phyloP scores from a whole-genome alignment of 495 filamentous ascomycete genomes.

The Cercophora sp. region DNA sequence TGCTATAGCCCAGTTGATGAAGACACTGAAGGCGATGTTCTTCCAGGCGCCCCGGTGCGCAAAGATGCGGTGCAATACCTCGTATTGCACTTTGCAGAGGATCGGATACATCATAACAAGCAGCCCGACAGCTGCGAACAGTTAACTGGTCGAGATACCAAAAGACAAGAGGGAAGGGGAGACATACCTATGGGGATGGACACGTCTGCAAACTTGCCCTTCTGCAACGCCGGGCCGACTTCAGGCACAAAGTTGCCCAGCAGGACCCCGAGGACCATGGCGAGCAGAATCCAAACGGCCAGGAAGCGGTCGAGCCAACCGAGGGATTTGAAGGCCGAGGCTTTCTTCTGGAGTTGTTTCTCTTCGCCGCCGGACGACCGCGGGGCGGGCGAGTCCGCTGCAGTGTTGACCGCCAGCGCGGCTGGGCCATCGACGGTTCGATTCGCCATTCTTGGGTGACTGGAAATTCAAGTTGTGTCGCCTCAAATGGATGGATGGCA shows the following conservation, averaged over 20 bases:
- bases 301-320: slow-evolving; percentile 72
- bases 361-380: neutral
- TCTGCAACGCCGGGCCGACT: slow-evolving; percentile 59
- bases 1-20: slow-evolving; percentile 88
- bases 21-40: slow-evolving; percentile 72
- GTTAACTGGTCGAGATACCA: neutral
- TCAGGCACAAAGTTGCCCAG: slow-evolving; percentile 72
- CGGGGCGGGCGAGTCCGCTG: neutral
- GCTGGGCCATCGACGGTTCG: no score
- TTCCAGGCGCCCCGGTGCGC: slow-evolving; percentile 62
- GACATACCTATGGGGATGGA: slow-evolving; percentile 70
- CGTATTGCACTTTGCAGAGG: slow-evolving; percentile 86
- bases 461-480: no score
- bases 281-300: slow-evolving; percentile 80
- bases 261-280: slow-evolving; percentile 75
- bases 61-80: slow-evolving; percentile 70
- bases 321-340: slow-evolving; percentile 50
- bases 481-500: no score
- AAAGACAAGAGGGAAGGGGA: neutral
- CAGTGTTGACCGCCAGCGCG: no score
- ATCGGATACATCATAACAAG: slow-evolving; percentile 97
- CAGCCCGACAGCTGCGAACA: slow-evolving; percentile 62
- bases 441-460: no score
- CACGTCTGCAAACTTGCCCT: slow-evolving; percentile 68
- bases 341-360: neutral